phyloP scores from a whole-genome alignment of 345 rosid species.

The Corchorus olitorius region DNA sequence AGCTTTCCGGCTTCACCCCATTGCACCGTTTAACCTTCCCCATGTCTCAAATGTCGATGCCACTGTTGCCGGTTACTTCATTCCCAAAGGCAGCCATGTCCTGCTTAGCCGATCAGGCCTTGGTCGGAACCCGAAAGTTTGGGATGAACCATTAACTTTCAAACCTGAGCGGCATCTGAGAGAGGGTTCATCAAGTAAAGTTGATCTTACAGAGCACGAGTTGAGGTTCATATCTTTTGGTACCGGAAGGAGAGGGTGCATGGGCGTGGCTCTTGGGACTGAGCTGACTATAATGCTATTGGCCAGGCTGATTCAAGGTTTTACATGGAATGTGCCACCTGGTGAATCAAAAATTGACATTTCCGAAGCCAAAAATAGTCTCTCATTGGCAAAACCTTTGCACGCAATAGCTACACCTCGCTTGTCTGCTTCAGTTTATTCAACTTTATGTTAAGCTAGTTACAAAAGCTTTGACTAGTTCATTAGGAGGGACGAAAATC shows the following conservation, averaged over 20 bases:
- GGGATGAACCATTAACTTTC: conserved; percentile 8
- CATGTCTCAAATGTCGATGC: no score
- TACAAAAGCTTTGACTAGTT: no score
- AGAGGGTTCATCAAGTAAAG: background rate
- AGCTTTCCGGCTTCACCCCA: no score
- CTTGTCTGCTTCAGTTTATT: background rate
- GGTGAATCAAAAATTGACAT: background rate
- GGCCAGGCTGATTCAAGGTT: conserved; percentile 2
- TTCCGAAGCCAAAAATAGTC: background rate
- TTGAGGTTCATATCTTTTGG: no score
- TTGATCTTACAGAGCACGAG: background rate
- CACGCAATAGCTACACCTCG: background rate
- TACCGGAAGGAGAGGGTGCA: background rate
- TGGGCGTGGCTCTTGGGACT: background rate
- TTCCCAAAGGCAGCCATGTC: no score
- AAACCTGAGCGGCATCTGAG: background rate
- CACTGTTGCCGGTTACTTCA: no score
- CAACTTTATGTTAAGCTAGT: no score
- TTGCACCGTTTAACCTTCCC: no score
- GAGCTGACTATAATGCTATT: background rate
- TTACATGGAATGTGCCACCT: background rate
- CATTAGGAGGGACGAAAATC: no score
- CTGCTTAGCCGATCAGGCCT: background rate
- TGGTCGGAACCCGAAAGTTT: conserved; percentile 9
- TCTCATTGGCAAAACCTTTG: background rate